phyloP scores from a whole-genome alignment of 2,329 filamentous ascomycete genomes.

The Sclerotinia trifoliorum region DNA sequence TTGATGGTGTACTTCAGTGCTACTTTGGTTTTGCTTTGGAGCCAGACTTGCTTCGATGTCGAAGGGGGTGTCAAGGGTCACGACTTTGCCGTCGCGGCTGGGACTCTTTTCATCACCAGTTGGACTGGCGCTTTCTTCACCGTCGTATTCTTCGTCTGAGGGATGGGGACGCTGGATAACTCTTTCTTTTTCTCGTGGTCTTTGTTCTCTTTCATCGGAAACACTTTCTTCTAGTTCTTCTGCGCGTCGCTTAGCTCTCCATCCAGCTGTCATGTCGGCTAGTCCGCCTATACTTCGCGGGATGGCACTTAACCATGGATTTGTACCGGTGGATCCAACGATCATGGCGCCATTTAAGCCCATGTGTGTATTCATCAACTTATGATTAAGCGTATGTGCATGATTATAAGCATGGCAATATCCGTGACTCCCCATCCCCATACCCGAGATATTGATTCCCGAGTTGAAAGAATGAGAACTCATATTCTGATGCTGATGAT shows the following conservation, averaged over 20 bases:
- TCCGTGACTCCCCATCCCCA: not conserved
- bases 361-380: slow-evolving; percentile 5
- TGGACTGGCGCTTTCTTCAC: slow-evolving; percentile 31
- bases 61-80: no score
- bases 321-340: slow-evolving; percentile 31
- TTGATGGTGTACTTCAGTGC: not conserved
- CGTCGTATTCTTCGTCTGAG: slow-evolving; percentile 36
- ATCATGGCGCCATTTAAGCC: not conserved
- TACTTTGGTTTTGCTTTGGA: not conserved
- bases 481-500: slow-evolving; percentile 36
- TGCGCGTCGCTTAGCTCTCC: slow-evolving; percentile 27
- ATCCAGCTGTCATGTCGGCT: slow-evolving; percentile 23
- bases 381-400: not conserved
- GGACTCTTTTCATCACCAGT: slow-evolving; percentile 27
- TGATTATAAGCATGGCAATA: not conserved
- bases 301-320: slow-evolving; percentile 48
- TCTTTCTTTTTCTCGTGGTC: not conserved
- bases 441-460: slow-evolving; percentile 27
- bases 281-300: slow-evolving; percentile 40
- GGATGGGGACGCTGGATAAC: not conserved
- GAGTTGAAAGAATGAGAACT: slow-evolving; percentile 30
- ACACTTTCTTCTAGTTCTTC: slow-evolving; percentile 32
- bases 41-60: not conserved
- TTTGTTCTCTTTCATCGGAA: not conserved
- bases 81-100: not conserved